Conservation (phyloP, 163 green algal species). For the Smithsoniella earleae region DNA sequence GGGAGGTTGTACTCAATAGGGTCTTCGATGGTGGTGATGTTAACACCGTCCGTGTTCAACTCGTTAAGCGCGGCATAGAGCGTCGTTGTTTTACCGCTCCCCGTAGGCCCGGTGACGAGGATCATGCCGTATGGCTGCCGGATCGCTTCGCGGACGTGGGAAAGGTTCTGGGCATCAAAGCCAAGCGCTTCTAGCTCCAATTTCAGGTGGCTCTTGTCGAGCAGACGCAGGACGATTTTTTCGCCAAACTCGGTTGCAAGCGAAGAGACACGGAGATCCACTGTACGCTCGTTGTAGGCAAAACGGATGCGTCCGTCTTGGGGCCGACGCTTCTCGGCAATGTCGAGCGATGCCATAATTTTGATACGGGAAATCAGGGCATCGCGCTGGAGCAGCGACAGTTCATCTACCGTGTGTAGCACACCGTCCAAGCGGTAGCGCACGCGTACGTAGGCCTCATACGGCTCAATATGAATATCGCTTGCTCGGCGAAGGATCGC, state of each 20-base stretch:
- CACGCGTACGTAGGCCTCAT: no score
- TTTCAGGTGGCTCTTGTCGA: not conserved
- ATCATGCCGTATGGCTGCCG: not conserved
- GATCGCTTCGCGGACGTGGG: not conserved
- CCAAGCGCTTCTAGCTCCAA: not conserved
- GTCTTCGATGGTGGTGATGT: no score
- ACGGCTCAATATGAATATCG: no score
- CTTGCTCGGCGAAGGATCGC: no score
- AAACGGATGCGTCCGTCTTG: constrained; percentile 23
- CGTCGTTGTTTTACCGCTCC: not conserved
- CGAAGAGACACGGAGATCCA: constrained; percentile 12
- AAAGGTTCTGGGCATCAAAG: not conserved
- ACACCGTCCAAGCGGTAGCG: constrained; percentile 6
- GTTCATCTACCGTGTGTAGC: not conserved
- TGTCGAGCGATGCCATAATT: not conserved
- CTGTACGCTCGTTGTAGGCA: not conserved
- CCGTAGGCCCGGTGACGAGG: not conserved
- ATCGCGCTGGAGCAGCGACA: not conserved
- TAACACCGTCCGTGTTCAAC: no score
- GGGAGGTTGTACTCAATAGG: no score
- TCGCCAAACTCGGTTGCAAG: not conserved
- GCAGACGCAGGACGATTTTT: not conserved
- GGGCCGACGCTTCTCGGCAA: not conserved
- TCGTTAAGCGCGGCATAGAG: no score
- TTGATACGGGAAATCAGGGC: not conserved